phyloP scores from a whole-genome alignment of 805 yeast species.

The Candida qinlingensis region DNA sequence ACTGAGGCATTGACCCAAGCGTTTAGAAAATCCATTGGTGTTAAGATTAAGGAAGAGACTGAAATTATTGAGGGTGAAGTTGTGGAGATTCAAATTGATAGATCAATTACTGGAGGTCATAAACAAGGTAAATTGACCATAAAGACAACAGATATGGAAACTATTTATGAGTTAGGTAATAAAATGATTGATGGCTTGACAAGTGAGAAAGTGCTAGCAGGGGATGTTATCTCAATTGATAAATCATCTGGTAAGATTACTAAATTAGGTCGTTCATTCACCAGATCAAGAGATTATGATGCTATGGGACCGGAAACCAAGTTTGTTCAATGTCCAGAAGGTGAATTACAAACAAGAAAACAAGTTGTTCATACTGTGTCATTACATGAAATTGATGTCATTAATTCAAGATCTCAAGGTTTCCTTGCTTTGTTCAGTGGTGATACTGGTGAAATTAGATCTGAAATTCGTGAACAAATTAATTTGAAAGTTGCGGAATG shows the following conservation, averaged over 20 bases:
- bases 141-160: constrained; percentile 97
- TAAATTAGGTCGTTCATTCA: constrained; percentile 91
- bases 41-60: constrained; percentile 92
- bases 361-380: constrained; percentile 98
- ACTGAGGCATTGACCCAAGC: constrained; percentile 97
- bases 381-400: constrained; percentile 94
- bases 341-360: constrained; percentile 93
- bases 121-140: constrained; percentile 97
- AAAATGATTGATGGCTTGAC: constrained; percentile 93
- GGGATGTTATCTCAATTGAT: constrained; percentile 94
- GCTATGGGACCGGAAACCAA: constrained; percentile 98
- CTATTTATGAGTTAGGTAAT: constrained; percentile 90
- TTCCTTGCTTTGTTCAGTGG: constrained; percentile 93
- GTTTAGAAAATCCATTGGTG: constrained; percentile 92
- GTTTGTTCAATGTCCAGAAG: constrained; percentile 97
- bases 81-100: constrained; percentile 91
- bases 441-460: constrained; percentile 95
- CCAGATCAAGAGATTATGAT: constrained; percentile 95
- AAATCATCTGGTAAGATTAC: constrained; percentile 92
- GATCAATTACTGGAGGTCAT: constrained; percentile 94
- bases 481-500: constrained; percentile 96
- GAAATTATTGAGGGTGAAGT: constrained; percentile 99
- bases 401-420: constrained; percentile 96
- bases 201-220: constrained; percentile 93
- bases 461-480: constrained; percentile 94